Conservation (phyloP, 179 eudicot species). For the Actinidia arguta region DNA sequence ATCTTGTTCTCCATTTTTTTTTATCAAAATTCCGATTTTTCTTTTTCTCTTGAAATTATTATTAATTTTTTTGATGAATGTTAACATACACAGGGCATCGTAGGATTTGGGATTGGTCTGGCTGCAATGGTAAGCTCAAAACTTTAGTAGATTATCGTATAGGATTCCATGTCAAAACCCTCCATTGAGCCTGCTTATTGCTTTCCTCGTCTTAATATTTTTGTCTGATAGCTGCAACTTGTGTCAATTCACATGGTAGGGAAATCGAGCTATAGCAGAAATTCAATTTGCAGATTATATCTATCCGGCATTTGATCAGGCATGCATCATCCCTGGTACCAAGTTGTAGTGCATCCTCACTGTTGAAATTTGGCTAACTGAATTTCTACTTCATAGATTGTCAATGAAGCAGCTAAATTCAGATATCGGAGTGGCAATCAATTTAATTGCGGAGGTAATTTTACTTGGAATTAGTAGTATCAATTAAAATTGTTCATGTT, state of each 20-base stretch:
- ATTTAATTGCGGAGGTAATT: constrained; percentile 93
- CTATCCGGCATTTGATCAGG: constrained; percentile 99
- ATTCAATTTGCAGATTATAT: constrained; percentile 99
- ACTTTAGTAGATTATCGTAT: neutral
- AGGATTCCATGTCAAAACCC: neutral
- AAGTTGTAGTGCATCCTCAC: constrained; percentile 3
- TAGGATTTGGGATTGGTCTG: constrained; percentile 93
- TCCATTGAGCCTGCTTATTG: neutral
- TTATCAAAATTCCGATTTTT: neutral
- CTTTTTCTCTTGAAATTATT: neutral
- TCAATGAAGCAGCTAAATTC: constrained; percentile 98
- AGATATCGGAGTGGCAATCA: constrained; percentile 98
- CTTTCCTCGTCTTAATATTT: neutral
- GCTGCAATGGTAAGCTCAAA: constrained; percentile 83
- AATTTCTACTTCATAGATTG: constrained; percentile 62
- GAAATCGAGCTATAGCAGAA: constrained; percentile 92
- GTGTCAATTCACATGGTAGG: constrained; percentile 41
- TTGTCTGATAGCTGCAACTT: constrained; percentile 10
- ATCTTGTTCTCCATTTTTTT: neutral
- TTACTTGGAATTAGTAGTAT: neutral
- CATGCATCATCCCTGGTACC: constrained; percentile 20
- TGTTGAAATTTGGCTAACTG: constrained; percentile 6
- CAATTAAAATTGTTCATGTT: neutral
- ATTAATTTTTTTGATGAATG: neutral
- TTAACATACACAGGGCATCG: constrained; percentile 67